Percentiles rank a stretch among this genome's conserved stretches.
phyloP scores from a whole-genome alignment of 805 yeast genomes.

The Jamesozyma gamospora region DNA sequence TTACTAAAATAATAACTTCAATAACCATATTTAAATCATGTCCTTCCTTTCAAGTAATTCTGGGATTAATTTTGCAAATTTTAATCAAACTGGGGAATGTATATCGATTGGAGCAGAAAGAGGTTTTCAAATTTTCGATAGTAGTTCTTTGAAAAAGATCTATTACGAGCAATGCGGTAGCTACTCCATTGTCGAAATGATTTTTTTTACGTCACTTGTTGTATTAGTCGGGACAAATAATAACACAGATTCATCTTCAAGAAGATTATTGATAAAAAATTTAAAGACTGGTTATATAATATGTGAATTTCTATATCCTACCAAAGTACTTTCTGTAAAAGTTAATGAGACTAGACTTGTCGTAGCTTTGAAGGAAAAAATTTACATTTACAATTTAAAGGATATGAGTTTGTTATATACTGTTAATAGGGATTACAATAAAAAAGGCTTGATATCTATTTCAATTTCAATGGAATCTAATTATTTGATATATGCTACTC shows the following conservation, averaged over 20 bases:
- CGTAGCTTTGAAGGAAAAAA: constrained; percentile 52
- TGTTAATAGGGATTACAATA: constrained; percentile 18
- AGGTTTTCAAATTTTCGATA: constrained; percentile 58
- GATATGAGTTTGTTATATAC: constrained; percentile 51
- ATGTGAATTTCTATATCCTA: constrained; percentile 62
- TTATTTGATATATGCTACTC: constrained; percentile 65
- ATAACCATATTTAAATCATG: too few relatives aligned
- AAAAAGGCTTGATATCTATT: constrained; percentile 50
- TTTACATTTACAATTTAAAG: constrained; percentile 61
- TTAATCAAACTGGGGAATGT: constrained; percentile 66
- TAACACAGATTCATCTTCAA: constrained; percentile 57
- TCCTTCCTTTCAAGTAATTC: too few relatives aligned
- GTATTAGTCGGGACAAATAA: constrained; percentile 66
- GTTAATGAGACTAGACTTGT: constrained; percentile 55
- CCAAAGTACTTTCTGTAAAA: constrained; percentile 47
- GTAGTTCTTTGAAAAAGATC: constrained; percentile 53
- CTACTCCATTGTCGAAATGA: constrained; percentile 60
- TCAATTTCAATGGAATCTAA: constrained; percentile 44
- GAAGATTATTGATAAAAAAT: constrained; percentile 71
- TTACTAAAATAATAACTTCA: too few relatives aligned
- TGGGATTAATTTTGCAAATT: constrained; percentile 42
- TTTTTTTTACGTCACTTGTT: constrained; percentile 55
- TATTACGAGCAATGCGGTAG: constrained; percentile 40
- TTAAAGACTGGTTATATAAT: constrained; percentile 51
- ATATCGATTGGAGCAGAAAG: constrained; percentile 54